Conservation (phyloP, 2,329 filamentous ascomycete genomes). For the Aspergillus latus region DNA sequence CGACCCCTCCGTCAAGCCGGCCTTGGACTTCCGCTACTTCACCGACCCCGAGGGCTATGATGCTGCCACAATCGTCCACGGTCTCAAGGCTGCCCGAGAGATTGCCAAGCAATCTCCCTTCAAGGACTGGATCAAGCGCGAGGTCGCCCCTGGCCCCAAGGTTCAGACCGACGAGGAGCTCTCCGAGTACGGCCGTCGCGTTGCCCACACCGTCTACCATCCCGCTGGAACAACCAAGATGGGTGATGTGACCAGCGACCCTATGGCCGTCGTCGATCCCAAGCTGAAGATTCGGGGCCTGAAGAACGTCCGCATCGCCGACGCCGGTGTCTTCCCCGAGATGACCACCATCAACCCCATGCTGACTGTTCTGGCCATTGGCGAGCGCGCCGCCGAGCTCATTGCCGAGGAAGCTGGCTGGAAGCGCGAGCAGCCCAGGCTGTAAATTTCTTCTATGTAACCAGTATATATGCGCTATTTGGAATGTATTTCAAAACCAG, state of each 20-base stretch:
- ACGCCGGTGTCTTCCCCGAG: constrained; percentile 84
- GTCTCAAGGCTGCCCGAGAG: constrained; percentile 73
- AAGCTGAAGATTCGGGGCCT: constrained; percentile 71
- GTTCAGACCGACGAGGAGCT: constrained; percentile 77
- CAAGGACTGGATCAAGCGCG: constrained; percentile 77
- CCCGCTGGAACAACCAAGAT: constrained; percentile 88
- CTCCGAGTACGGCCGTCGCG: constrained; percentile 75
- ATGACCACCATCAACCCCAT: constrained; percentile 88
- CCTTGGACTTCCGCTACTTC: constrained; percentile 87
- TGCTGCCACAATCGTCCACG: constrained; percentile 74
- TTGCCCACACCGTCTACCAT: constrained; percentile 87
- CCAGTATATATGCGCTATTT: background rate
- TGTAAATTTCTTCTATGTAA: constrained; percentile 18
- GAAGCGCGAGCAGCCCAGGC: constrained; percentile 54
- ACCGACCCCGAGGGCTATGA: constrained; percentile 84
- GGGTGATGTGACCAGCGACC: constrained; percentile 69
- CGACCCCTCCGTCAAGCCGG: constrained; percentile 74
- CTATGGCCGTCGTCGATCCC: constrained; percentile 75
- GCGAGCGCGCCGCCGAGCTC: constrained; percentile 80
- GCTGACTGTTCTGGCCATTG: constrained; percentile 81
- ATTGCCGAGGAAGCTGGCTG: constrained; percentile 72
- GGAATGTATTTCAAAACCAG: constrained; percentile 1
- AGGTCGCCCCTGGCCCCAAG: constrained; percentile 74
- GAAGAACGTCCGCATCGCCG: constrained; percentile 73
- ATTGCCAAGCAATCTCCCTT: constrained; percentile 75